These are phyloP conservation scores for Chalara sp. DNA, from an alignment of 2,329 filamentous ascomycete genomes.

Conservation along the genomic window DNA sequence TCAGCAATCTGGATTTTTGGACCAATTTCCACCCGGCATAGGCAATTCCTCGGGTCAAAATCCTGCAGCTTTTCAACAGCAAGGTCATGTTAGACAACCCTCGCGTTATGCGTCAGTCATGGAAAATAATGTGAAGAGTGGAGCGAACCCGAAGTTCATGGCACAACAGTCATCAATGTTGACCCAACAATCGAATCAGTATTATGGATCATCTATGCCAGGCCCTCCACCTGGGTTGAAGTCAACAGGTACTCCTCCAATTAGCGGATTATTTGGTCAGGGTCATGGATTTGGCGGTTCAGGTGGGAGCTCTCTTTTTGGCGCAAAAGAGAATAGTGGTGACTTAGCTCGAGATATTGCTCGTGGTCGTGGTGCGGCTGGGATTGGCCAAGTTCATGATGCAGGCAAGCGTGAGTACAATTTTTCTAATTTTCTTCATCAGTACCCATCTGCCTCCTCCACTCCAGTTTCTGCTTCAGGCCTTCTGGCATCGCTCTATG, in stretches of 20 bases:
- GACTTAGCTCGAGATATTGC: constrained; percentile 80
- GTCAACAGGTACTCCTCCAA: constrained; percentile 87
- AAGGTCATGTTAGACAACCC: constrained; percentile 73
- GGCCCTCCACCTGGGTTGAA: constrained; percentile 93
- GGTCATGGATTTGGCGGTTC: constrained; percentile 73
- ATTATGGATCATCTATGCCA: constrained; percentile 79
- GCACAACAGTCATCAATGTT: constrained; percentile 86
- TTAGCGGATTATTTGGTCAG: constrained; percentile 68
- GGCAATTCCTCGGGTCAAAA: constrained; percentile 37
- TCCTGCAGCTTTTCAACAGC: constrained; percentile 46
- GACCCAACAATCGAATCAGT: constrained; percentile 55
- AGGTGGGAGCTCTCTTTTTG: constrained; percentile 51
- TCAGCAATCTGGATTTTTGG: constrained; percentile 40
- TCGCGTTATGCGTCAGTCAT: constrained; percentile 86
- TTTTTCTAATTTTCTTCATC: constrained; percentile 86
- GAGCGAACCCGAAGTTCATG: constrained; percentile 74
- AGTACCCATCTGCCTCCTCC: constrained; percentile 75
- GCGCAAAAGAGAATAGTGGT: constrained; percentile 62
- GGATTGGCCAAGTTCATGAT: constrained; percentile 69
- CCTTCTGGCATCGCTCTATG: constrained; percentile 88
- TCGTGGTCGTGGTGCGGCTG: constrained; percentile 56
- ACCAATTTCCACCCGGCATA: constrained; percentile 54
- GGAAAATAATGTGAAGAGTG: constrained; percentile 66
- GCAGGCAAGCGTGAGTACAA: constrained; percentile 97
- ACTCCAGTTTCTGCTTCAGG: constrained; percentile 83